A percentile compares a stretch with the other conserved stretches of the same genome.
Evolutionary conservation across 108 stramenopile species (phyloP).

Genomic region (Nitzschia sp.): DNA sequence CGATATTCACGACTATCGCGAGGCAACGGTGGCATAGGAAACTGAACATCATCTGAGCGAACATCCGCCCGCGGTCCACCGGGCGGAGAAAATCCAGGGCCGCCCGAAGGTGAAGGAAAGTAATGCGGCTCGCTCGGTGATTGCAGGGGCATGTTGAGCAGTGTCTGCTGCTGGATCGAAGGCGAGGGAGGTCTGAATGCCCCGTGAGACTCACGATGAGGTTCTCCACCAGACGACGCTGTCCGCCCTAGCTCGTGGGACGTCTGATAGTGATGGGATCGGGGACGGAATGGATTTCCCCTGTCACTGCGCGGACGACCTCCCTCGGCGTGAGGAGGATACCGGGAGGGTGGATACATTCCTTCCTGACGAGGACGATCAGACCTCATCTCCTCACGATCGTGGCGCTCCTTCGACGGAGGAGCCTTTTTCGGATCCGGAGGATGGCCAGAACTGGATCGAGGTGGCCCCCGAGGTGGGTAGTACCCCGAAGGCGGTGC

Average conservation of each 20-base stretch:
- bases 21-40: conserved; percentile 34
- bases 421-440: neutral
- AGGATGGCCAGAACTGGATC: neutral
- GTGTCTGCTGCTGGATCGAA: conserved; percentile 15
- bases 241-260: conserved; percentile 34
- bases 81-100: conserved; percentile 31
- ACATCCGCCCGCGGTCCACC: conserved; percentile 8
- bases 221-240: conserved; percentile 29
- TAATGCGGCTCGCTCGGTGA: conserved; percentile 26
- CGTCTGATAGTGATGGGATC: conserved; percentile 14
- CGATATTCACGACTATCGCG: conserved; percentile 20
- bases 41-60: conserved; percentile 20
- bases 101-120: conserved; percentile 21
- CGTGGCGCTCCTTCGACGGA: conserved; percentile 1
- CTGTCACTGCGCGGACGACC: neutral
- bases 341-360: conserved; percentile 13
- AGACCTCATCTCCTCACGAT: neutral
- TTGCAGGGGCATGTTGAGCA: conserved; percentile 40
- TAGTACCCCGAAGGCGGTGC: conserved; percentile 27
- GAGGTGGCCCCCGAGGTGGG: conserved; percentile 10
- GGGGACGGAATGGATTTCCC: conserved; percentile 31
- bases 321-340: neutral
- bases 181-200: conserved; percentile 31
- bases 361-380: conserved; percentile 3
- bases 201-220: conserved; percentile 1